Conservation (phyloP, 2,329 filamentous ascomycete species). For the Talaromyces sp. region DNA sequence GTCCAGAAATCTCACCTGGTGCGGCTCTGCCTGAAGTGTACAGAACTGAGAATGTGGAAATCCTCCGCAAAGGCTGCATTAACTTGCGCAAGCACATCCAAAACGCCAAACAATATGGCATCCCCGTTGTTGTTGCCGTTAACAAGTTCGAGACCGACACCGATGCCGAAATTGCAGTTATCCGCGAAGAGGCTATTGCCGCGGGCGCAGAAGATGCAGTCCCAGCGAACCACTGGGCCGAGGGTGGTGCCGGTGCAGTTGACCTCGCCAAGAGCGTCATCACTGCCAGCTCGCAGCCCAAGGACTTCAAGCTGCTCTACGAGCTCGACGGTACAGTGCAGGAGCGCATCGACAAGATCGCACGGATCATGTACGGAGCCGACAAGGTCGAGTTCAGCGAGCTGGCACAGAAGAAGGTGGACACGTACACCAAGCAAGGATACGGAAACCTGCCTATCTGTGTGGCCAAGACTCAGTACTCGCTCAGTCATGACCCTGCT, state of each 20-base stretch:
- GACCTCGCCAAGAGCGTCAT: constrained; percentile 86
- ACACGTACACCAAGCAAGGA: constrained; percentile 88
- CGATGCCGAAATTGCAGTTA: constrained; percentile 80
- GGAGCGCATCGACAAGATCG: constrained; percentile 86
- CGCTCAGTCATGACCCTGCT: constrained; percentile 83
- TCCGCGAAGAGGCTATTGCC: constrained; percentile 84
- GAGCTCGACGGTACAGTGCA: constrained; percentile 72
- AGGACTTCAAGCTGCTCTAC: constrained; percentile 86
- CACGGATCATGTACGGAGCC: constrained; percentile 91
- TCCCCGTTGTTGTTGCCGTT: constrained; percentile 93
- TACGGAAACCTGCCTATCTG: constrained; percentile 93
- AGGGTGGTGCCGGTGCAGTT: constrained; percentile 84
- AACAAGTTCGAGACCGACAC: constrained; percentile 96
- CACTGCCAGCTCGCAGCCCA: constrained; percentile 73
- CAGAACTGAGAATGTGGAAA: constrained; percentile 86
- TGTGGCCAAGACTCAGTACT: constrained; percentile 98
- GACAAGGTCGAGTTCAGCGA: constrained; percentile 87
- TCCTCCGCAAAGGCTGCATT: constrained; percentile 83
- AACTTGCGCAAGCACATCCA: constrained; percentile 94
- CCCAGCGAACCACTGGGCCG: constrained; percentile 92
- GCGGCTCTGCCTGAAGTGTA: constrained; percentile 83
- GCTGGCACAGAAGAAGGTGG: constrained; percentile 91
- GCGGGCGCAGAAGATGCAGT: constrained; percentile 94
- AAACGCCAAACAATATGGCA: constrained; percentile 83
- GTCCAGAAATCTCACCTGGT: constrained; percentile 86